Base-by-base conservation (phyloP, 768 basidiomycete species). In the Butyriboletus loyo region DNA sequence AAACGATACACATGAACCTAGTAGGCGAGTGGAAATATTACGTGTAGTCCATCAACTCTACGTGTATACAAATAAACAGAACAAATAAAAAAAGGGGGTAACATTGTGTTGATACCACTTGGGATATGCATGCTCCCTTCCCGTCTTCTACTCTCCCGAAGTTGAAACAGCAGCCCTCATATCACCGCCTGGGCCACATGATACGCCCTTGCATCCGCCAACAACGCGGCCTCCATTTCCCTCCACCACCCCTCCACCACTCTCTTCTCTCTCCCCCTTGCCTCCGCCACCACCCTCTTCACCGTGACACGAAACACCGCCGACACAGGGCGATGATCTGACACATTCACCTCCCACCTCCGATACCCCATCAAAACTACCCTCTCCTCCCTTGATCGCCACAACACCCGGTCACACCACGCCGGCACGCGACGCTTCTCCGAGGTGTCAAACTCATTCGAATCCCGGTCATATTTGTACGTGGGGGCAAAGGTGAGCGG, bases 371-470 rank as follows among this genome's bases (percentile, higher is more conserved):
- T 54, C 64, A 82, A 78, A 49, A 73, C 66, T 27, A 96, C 84
- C 8, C 90, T 76, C 13, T 67, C 71, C 15, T 77, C 80, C 15
- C 75, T 75, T 37, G 81, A 74, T 5, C 85, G 82, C 83, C 86
- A 96, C 37, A 98, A 73, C 21, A 99, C 82, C 6, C 96, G 86
- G 67, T 99, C 96, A 66, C 96, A 99, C 94, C 95, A 99, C 2
- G 96, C 94, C 4, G 96, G 96, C 8, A 85, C 77, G 0, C 96
- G 86, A 13, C 80, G 78, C 69, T 98, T 98, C 67, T 92, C 91
- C 1, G 89, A 92, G 3, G 86, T 77, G 65, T 99, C 96, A 61
- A 92, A 99, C 56, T 84, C 80, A 65, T 80, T 69, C 22, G 91
- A 83, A 7, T 80, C 73, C 2, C 82, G 83, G 66, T 96, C 92